These are phyloP conservation scores for Prosopis cineraria DNA, from an alignment of 306 rosid species.

Conservation along the genomic window DNA sequence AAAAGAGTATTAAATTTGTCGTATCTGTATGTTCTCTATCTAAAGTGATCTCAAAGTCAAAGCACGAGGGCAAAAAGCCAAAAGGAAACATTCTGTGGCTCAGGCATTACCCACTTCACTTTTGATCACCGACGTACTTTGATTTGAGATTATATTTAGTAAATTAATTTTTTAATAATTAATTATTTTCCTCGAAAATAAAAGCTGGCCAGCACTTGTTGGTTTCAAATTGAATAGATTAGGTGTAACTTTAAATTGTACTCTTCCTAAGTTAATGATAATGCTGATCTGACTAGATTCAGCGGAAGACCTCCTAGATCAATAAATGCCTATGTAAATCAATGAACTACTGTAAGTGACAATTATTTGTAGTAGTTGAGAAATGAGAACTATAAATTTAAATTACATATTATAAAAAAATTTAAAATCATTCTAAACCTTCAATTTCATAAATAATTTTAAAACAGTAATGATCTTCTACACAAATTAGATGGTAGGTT, in stretches of 20 bases:
- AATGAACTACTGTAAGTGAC: not conserved
- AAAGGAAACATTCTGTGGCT: too few species aligned
- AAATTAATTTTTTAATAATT: not conserved
- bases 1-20: too few species aligned
- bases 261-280: not conserved
- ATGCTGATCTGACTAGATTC: not conserved
- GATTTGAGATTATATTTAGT: not conserved
- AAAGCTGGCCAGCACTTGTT: not conserved
- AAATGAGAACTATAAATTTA: not conserved
- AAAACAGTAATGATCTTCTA: too few species aligned
- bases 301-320: not conserved
- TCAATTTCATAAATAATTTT: too few species aligned
- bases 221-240: not conserved
- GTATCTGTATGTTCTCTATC: too few species aligned
- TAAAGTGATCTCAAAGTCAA: too few species aligned
- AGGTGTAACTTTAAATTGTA: not conserved
- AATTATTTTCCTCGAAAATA: not conserved
- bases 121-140: not conserved
- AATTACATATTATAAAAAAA: not conserved
- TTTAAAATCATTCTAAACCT: too few species aligned
- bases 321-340: not conserved
- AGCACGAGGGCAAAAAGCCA: too few species aligned
- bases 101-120: too few species aligned
- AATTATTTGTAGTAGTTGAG: not conserved
- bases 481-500: too few species aligned